These are phyloP conservation scores for Zopfia rhizophila DNA, from an alignment of 2,329 filamentous ascomycete species.

Conservation along the genomic window DNA sequence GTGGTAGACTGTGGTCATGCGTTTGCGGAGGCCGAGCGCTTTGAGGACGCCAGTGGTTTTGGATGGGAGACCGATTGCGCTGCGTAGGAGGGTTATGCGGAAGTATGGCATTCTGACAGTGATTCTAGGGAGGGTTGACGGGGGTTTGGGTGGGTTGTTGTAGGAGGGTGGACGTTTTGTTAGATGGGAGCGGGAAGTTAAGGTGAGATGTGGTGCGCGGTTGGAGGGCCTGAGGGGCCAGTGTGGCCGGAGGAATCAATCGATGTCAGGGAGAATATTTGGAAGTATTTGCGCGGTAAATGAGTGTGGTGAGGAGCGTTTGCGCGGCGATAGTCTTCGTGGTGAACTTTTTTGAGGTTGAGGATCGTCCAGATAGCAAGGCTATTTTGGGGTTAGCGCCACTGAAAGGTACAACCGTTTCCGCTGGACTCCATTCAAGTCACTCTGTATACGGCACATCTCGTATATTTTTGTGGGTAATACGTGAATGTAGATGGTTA, in stretches of 20 bases:
- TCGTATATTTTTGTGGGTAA: too few relatives aligned
- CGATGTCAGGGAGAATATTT: not conserved
- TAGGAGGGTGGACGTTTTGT: constrained; percentile 3
- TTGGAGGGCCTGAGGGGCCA: not conserved
- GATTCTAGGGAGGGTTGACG: not conserved
- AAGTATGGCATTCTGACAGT: constrained; percentile 78
- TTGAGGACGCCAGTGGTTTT: constrained; percentile 83
- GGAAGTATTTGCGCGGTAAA: not conserved
- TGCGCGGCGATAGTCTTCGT: constrained; percentile 23
- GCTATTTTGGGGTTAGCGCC: not conserved
- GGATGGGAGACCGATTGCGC: constrained; percentile 83
- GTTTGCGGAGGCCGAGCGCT: constrained; percentile 85
- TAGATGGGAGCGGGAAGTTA: constrained; percentile 2
- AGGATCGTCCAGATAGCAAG: constrained; percentile 1
- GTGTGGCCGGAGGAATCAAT: constrained; percentile 16
- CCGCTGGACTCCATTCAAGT: too few relatives aligned
- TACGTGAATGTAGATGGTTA: too few relatives aligned
- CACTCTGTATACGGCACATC: too few relatives aligned
- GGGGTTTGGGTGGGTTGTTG: not conserved
- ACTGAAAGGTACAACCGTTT: too few relatives aligned
- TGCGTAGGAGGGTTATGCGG: constrained; percentile 89
- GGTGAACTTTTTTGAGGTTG: constrained; percentile 34
- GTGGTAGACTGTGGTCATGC: constrained; percentile 89
- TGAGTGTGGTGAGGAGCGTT: constrained; percentile 17
- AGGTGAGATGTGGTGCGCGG: constrained; percentile 2